Percentiles rank a stretch among this genome's conserved stretches.
Conservation (phyloP, 345 rosid species). For the Melastoma malabathricum region DNA sequence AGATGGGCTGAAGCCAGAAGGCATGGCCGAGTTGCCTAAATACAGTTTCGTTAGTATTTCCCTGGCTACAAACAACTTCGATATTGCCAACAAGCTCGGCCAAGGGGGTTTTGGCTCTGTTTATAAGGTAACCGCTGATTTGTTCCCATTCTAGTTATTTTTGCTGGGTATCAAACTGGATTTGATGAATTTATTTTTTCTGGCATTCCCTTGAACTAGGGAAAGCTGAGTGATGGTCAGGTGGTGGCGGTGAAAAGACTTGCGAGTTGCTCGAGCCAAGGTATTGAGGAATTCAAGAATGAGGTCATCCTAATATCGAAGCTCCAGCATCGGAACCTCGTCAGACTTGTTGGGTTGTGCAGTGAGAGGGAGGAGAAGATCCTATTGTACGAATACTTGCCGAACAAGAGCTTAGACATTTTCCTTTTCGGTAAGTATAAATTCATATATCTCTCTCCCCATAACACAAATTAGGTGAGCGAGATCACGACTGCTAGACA, state of each 20-base stretch:
- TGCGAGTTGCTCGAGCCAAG: constrained; percentile 46
- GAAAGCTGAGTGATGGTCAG: constrained; percentile 24
- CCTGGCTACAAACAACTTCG: constrained; percentile 5
- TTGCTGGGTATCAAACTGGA: too few relatives aligned
- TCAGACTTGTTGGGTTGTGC: constrained; percentile 36
- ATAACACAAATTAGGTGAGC: background rate
- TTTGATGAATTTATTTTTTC: too few relatives aligned
- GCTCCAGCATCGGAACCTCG: constrained; percentile 54
- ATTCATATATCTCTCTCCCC: background rate
- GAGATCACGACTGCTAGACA: too few relatives aligned
- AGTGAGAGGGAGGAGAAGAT: constrained; percentile 48
- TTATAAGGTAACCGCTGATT: constrained; percentile 5
- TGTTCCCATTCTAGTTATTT: too few relatives aligned
- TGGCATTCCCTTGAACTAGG: constrained; percentile 16
- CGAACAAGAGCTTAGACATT: constrained; percentile 18
- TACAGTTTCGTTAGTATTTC: constrained; percentile 1
- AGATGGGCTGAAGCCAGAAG: background rate
- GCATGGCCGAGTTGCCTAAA: background rate
- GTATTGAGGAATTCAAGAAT: constrained; percentile 38
- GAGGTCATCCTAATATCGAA: constrained; percentile 44
- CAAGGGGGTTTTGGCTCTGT: constrained; percentile 11
- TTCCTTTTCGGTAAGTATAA: constrained; percentile 15
- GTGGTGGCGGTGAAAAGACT: constrained; percentile 55
- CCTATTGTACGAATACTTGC: constrained; percentile 38
- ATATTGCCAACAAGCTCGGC: constrained; percentile 5